A percentile compares a stretch with the other conserved stretches of the same genome.
Conservation (phyloP, 805 yeast species). For the Teunomyces funiuensis region DNA sequence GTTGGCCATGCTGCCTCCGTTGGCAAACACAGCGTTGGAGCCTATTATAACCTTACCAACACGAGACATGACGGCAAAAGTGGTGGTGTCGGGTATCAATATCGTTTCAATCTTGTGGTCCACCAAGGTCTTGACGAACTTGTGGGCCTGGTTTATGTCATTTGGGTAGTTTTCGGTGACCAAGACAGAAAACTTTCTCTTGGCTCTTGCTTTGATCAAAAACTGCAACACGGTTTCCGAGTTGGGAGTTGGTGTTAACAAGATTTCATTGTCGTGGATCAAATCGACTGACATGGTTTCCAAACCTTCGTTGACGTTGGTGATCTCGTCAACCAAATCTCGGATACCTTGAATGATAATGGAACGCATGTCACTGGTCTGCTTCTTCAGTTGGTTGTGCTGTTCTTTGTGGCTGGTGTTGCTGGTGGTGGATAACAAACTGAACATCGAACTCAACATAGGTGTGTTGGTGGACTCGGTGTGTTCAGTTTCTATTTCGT, state of each 20-base stretch:
- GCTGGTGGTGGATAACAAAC: slow-evolving; percentile 59
- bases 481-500: slow-evolving; percentile 59
- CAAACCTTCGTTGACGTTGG: slow-evolving; percentile 84
- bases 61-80: slow-evolving; percentile 93
- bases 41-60: slow-evolving; percentile 96
- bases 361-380: slow-evolving; percentile 70
- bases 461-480: slow-evolving; percentile 38
- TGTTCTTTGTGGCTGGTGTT: slow-evolving; percentile 21
- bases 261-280: slow-evolving; percentile 86
- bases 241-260: slow-evolving; percentile 92
- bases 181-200: slow-evolving; percentile 87
- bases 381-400: slow-evolving; percentile 37
- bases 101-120: slow-evolving; percentile 87
- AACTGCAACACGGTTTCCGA: slow-evolving; percentile 88
- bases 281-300: slow-evolving; percentile 89
- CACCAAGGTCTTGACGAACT: slow-evolving; percentile 75
- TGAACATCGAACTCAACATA: slow-evolving; percentile 83
- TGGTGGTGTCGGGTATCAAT: slow-evolving; percentile 89
- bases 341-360: slow-evolving; percentile 88
- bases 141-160: slow-evolving; percentile 72
- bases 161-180: slow-evolving; percentile 94
- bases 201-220: slow-evolving; percentile 78
- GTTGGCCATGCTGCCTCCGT: slow-evolving; percentile 89
- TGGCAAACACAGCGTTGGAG: slow-evolving; percentile 88
- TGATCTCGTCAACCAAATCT: slow-evolving; percentile 88